phyloP scores from a whole-genome alignment of 768 basidiomycete genomes.

The Fomitopsis serialis region DNA sequence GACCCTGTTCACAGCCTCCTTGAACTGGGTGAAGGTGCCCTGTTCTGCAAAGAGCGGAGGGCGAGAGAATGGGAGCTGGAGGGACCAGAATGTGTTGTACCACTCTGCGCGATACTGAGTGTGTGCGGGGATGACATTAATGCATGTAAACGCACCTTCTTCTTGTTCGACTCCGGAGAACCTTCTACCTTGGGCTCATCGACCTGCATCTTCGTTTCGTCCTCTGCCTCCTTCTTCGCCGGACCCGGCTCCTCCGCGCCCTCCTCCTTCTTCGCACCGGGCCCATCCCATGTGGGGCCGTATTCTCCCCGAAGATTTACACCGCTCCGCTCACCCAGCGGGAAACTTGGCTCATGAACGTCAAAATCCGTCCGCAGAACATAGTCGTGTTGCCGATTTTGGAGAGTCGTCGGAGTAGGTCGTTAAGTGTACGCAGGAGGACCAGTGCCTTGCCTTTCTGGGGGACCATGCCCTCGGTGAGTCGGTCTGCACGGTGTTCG shows the following conservation, averaged over 20 bases:
- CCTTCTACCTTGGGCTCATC: constrained; percentile 36
- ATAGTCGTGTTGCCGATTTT: constrained; percentile 81
- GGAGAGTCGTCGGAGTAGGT: constrained; percentile 78
- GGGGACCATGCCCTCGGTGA: constrained; percentile 76
- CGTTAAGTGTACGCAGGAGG: constrained; percentile 81
- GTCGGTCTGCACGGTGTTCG: constrained; percentile 59
- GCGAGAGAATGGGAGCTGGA: constrained; percentile 81
- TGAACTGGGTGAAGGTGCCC: constrained; percentile 57
- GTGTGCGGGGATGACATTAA: background rate
- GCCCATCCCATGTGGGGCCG: constrained; percentile 72
- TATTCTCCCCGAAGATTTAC: constrained; percentile 90
- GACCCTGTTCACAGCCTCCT: constrained; percentile 63
- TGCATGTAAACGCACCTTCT: constrained; percentile 42
- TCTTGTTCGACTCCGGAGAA: constrained; percentile 30
- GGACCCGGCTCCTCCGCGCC: constrained; percentile 22
- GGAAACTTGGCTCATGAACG: constrained; percentile 85
- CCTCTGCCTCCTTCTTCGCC: constrained; percentile 28
- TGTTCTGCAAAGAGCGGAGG: constrained; percentile 63
- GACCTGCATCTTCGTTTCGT: constrained; percentile 68
- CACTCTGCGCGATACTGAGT: constrained; percentile 43
- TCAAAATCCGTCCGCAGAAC: constrained; percentile 86
- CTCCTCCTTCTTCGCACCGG: constrained; percentile 31
- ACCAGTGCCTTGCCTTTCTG: constrained; percentile 86
- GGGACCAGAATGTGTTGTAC: constrained; percentile 85
- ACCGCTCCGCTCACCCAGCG: constrained; percentile 83